Evolutionary conservation across 106 monocot genomes (phyloP).

Genomic region (Phalaenopsis equestris): DNA sequence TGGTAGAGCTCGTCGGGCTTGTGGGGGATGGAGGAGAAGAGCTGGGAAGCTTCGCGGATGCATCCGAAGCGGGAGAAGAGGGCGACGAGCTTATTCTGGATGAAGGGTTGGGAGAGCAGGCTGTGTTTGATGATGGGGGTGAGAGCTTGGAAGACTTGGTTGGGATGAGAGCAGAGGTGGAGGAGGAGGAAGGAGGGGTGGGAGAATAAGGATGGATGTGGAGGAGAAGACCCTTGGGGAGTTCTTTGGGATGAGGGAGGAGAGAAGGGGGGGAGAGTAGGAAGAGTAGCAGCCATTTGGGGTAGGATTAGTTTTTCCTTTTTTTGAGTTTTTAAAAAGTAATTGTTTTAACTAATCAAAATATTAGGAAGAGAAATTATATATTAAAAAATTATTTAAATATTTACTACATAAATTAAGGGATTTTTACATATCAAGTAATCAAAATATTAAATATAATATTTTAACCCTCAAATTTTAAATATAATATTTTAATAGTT

Average conservation of each 20-base stretch:
- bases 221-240: not conserved
- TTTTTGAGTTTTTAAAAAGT: too few species aligned
- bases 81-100: conserved; percentile 45
- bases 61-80: conserved; percentile 48
- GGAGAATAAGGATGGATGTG: conserved; percentile 15
- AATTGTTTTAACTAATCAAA: too few species aligned
- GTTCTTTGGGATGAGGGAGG: conserved; percentile 6
- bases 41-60: conserved; percentile 33
- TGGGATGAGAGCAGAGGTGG: conserved; percentile 27
- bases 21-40: conserved; percentile 34
- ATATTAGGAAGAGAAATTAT: too few species aligned
- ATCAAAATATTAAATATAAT: too few species aligned
- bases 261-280: conserved; percentile 3
- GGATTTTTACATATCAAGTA: too few species aligned
- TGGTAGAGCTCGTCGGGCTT: conserved; percentile 47
- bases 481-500: too few species aligned
- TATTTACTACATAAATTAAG: too few species aligned
- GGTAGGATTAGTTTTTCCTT: not conserved
- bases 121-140: conserved; percentile 37
- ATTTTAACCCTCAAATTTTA: too few species aligned
- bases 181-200: conserved; percentile 43
- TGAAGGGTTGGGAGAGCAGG: conserved; percentile 23
- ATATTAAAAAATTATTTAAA: too few species aligned
- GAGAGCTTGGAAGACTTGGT: conserved; percentile 37
- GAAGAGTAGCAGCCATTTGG: not conserved